phyloP scores from a whole-genome alignment of 2,329 filamentous ascomycete genomes.

The Colletotrichum melonis region DNA sequence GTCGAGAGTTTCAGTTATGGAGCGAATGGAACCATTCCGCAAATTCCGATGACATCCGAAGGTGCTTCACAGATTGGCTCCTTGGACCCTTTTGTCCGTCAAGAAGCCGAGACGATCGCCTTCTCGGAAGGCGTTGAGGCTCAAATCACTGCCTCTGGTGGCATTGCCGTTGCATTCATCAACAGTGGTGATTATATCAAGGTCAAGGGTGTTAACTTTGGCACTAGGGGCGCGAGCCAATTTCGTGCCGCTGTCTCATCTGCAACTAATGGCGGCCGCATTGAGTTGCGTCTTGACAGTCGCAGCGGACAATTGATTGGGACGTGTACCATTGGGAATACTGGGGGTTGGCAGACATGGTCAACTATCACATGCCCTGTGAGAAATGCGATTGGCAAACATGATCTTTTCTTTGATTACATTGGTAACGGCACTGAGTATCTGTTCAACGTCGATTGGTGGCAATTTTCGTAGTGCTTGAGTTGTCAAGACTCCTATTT shows the following conservation, averaged over 20 bases:
- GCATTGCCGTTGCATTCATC: conserved; percentile 41
- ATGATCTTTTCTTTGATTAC: neutral
- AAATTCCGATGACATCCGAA: conserved; percentile 40
- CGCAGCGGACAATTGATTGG: conserved; percentile 41
- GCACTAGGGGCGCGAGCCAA: conserved; percentile 38
- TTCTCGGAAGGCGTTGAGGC: conserved; percentile 41
- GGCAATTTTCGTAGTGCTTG: conserved; percentile 37
- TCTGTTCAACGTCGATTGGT: conserved; percentile 41
- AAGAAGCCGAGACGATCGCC: conserved; percentile 45
- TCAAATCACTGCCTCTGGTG: conserved; percentile 38
- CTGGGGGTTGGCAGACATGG: conserved; percentile 42
- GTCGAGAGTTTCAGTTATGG: neutral
- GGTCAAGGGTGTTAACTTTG: conserved; percentile 45
- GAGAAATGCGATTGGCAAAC: conserved; percentile 34
- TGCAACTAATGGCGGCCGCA: conserved; percentile 38
- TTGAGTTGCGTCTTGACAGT: conserved; percentile 43
- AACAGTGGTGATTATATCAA: conserved; percentile 47
- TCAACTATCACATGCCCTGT: conserved; percentile 39
- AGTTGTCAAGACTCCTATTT: no score
- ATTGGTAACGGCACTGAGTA: neutral
- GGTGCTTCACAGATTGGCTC: conserved; percentile 42
- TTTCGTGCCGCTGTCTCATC: conserved; percentile 40
- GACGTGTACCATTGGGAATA: conserved; percentile 41
- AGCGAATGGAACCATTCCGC: conserved; percentile 44
- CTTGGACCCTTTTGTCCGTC: conserved; percentile 42